A percentile compares a stretch with the other conserved stretches of the same genome.
Evolutionary conservation across 768 basidiomycete species (phyloP).

Genomic region (Calocera cornea): DNA sequence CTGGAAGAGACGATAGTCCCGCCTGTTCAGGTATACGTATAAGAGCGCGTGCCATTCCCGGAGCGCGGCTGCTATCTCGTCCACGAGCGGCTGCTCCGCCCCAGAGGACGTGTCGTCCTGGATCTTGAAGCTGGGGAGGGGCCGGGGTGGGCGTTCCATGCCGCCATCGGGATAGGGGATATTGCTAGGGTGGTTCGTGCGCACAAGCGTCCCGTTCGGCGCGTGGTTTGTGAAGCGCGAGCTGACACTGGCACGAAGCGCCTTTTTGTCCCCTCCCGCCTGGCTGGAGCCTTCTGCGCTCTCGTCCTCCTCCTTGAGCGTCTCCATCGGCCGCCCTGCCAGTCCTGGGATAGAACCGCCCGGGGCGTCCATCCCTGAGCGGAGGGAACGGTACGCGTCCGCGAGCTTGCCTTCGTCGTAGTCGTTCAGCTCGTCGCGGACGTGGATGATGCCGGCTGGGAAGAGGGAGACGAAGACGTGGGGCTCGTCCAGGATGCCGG

Average conservation of each 20-base stretch:
- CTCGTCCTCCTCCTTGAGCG: constrained; percentile 53
- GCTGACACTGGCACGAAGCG: constrained; percentile 47
- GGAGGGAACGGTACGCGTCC: constrained; percentile 51
- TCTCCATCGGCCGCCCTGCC: constrained; percentile 32
- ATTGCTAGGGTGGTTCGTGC: constrained; percentile 18
- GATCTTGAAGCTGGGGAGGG: constrained; percentile 85
- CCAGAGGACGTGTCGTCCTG: constrained; percentile 88
- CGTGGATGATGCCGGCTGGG: constrained; percentile 73
- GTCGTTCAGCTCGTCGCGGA: constrained; percentile 75
- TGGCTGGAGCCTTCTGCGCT: constrained; percentile 10
- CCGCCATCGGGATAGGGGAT: not conserved
- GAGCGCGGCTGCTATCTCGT: constrained; percentile 91
- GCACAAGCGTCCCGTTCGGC: constrained; percentile 7
- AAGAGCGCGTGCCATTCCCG: constrained; percentile 91
- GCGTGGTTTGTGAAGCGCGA: constrained; percentile 44
- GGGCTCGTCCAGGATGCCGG: constrained; percentile 18
- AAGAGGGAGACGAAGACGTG: constrained; percentile 85
- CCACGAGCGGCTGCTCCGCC: constrained; percentile 73
- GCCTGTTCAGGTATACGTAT: constrained; percentile 76
- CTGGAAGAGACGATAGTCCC: constrained; percentile 83
- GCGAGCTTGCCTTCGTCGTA: constrained; percentile 67
- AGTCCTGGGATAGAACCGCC: constrained; percentile 25
- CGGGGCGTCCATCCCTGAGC: constrained; percentile 26
- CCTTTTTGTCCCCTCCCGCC: constrained; percentile 17
- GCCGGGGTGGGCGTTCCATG: constrained; percentile 56